phyloP scores from a whole-genome alignment of 2,329 filamentous ascomycete genomes.

The Aphanocladium album region DNA sequence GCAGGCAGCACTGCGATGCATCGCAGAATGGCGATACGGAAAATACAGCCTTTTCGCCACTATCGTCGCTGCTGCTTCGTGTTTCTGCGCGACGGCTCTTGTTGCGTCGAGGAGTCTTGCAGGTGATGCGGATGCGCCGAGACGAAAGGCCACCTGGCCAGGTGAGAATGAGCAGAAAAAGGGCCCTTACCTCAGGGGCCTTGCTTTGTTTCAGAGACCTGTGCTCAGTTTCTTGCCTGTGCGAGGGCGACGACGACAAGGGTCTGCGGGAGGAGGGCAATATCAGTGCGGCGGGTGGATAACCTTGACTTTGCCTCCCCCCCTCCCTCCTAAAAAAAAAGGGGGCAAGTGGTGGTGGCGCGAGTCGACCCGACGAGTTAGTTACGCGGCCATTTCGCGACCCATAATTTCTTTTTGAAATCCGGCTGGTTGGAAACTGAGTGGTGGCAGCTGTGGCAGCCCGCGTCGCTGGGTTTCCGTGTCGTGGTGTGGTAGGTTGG shows the following conservation, averaged over 20 bases:
- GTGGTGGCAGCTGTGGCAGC: background rate
- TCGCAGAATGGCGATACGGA: background rate
- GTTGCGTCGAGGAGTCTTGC: background rate
- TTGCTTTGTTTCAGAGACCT: constrained; percentile 18
- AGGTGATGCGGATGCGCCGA: background rate
- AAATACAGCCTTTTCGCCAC: background rate
- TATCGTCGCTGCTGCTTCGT: background rate
- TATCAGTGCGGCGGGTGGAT: constrained; percentile 21
- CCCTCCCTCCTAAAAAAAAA: background rate
- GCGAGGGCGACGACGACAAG: constrained; percentile 18
- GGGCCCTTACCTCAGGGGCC: background rate
- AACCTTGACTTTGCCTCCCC: background rate
- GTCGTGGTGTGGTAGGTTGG: background rate
- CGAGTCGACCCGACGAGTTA: background rate
- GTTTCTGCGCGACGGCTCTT: background rate
- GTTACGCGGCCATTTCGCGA: constrained; percentile 11
- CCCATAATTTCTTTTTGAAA: constrained; percentile 11
- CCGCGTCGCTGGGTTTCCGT: background rate
- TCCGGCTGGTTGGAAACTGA: background rate
- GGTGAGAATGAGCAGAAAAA: background rate
- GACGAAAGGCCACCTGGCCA: constrained; percentile 3
- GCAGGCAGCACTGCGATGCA: background rate
- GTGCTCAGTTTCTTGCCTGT: constrained; percentile 15
- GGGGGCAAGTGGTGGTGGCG: constrained; percentile 11
- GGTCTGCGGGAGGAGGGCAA: constrained; percentile 19